Conservation (phyloP, 2,329 filamentous ascomycete genomes). For the Huntiella savannae region DNA sequence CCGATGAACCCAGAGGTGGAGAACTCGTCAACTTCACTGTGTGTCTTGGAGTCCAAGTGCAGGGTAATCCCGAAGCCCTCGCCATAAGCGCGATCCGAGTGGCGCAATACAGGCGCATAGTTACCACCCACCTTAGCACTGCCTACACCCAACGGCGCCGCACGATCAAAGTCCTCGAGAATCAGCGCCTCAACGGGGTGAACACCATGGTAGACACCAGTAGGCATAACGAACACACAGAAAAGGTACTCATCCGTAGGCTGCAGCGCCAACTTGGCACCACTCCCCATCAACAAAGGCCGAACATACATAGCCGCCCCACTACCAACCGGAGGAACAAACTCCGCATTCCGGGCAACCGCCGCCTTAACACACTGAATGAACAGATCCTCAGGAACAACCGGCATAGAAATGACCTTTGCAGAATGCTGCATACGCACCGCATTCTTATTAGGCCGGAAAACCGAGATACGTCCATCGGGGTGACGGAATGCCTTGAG, state of each 20-base stretch:
- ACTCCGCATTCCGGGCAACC: constrained; percentile 75
- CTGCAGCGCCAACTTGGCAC: constrained; percentile 67
- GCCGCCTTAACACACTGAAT: constrained; percentile 58
- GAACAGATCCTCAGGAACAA: constrained; percentile 60
- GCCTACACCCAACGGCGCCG: constrained; percentile 79
- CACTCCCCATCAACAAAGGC: constrained; percentile 71
- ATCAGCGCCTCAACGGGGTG: constrained; percentile 76
- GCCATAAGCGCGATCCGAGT: constrained; percentile 61
- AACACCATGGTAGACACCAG: constrained; percentile 82
- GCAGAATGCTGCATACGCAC: constrained; percentile 69
- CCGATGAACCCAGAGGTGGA: constrained; percentile 88
- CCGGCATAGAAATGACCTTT: constrained; percentile 64
- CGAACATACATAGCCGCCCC: constrained; percentile 87
- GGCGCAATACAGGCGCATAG: constrained; percentile 78
- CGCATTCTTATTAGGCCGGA: constrained; percentile 75
- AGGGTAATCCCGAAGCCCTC: constrained; percentile 87
- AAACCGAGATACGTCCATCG: constrained; percentile 56
- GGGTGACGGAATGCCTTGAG: constrained; percentile 84
- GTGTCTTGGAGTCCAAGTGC: constrained; percentile 70
- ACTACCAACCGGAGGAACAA: constrained; percentile 73
- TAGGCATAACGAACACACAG: constrained; percentile 74
- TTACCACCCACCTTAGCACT: constrained; percentile 91
- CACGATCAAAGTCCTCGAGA: constrained; percentile 80
- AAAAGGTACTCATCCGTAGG: constrained; percentile 89
- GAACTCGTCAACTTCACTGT: constrained; percentile 86